Evolutionary conservation across 2,329 filamentous ascomycete genomes (phyloP), one percentile per base, ranked within the genome.

Genomic region (Talaromyces sp.): DNA sequence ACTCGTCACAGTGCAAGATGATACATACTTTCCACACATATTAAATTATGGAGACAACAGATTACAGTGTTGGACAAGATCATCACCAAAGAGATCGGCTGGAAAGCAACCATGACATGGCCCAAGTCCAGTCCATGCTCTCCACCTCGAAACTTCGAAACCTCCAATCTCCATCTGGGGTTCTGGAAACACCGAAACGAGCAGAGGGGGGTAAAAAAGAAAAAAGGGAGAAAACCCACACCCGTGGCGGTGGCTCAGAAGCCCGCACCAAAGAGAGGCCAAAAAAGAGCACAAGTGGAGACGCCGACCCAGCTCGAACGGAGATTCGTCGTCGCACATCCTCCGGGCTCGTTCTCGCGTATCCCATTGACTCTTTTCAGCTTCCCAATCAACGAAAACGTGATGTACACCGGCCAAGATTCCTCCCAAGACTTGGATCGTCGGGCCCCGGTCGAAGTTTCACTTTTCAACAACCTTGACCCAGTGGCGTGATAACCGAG

Each of bases 161-260:
- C n/a, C 36, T 32, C 35, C 24, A 11, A 17, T 17, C 48, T 55
- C 53, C 60, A 54, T 60, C 61, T 62, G 60, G 60, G 61, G 61
- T 60, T 64, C 61, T 64, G 57, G 60, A 64, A 63, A 62, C 49
- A 49, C 39, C 49, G 55, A 57, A 51, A 54, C 37, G 51, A 54
- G 24, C 24, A 27, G 24, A 27, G 9, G 9, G 9, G 47, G 37
- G 16, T 11, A 48, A 47, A 30, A 17, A 42, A 29, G 36, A 33
- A 32, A 41, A 9, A 27, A 27, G 24, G 14, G 42, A 30, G 9
- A 30, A 49, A 57, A 43, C 52, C 51, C 51, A 51, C 58, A 52
- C 46, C 58, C 43, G 61, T 64, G 61, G 61, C 61, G 60, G 60
- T 64, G 61, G 60, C 60, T 64, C 56, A 51, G 32, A 54, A 32